A percentile compares a stretch with the other conserved stretches of the same genome.
phyloP scores from a whole-genome alignment of 495 filamentous ascomycete species.

The Penicillium coprophilum region DNA sequence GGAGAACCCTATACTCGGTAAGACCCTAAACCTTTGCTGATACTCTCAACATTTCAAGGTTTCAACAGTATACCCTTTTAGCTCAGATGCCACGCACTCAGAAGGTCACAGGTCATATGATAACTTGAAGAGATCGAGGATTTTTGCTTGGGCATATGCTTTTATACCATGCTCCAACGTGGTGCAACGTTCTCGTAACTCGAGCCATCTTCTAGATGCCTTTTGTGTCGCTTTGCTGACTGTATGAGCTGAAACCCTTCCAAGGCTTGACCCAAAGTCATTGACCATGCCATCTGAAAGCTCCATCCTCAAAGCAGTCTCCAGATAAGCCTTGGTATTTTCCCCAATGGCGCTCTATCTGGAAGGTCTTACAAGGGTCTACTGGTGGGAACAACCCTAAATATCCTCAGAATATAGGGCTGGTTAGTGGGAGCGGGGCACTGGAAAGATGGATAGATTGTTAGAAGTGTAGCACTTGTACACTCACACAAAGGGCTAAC shows the following conservation, averaged over 20 bases:
- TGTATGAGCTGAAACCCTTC: slow-evolving; percentile 8
- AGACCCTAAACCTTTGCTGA: not conserved
- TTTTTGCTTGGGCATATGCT: not conserved
- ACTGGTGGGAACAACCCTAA: not conserved
- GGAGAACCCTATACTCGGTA: not conserved
- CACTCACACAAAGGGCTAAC: not conserved
- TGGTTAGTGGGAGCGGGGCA: not conserved
- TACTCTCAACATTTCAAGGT: not conserved
- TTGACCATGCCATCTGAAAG: not conserved
- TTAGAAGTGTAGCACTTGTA: not conserved
- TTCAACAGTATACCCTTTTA: slow-evolving; percentile 3
- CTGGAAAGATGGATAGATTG: not conserved
- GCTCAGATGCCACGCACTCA: slow-evolving; percentile 15
- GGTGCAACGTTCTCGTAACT: slow-evolving; percentile 4
- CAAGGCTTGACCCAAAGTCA: not conserved
- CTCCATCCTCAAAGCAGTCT: not conserved
- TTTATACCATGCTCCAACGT: slow-evolving; percentile 3
- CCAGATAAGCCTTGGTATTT: not conserved
- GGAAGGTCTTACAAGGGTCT: too few relatives aligned
- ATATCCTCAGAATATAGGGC: not conserved
- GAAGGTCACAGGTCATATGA: slow-evolving; percentile 10
- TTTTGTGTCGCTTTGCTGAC: slow-evolving; percentile 15
- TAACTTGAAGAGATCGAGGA: slow-evolving; percentile 1
- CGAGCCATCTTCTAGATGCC: not conserved
- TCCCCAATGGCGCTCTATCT: not conserved